These are phyloP conservation scores for Zygosaccharomyces bisporus DNA, from an alignment of 805 yeast genomes.

Conservation along the genomic window DNA sequence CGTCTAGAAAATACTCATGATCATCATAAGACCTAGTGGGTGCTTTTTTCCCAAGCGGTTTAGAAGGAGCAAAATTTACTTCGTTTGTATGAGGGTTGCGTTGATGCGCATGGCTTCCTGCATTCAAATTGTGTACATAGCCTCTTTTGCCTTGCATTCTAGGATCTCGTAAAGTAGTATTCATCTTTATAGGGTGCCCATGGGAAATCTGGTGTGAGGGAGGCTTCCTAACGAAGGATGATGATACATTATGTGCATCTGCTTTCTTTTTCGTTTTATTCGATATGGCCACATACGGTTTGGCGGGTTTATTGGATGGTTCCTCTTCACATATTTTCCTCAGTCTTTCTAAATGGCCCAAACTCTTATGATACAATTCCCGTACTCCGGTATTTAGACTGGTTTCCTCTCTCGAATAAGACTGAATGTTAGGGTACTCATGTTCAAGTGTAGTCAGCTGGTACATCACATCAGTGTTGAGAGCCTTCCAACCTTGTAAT, in stretches of 20 bases:
- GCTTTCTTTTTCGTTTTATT: slow-evolving; percentile 5
- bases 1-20: slow-evolving; percentile 1
- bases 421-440: slow-evolving; percentile 30
- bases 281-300: background rate
- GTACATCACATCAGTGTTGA: slow-evolving; percentile 58
- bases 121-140: background rate
- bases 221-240: slow-evolving; percentile 25
- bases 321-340: slow-evolving; percentile 21
- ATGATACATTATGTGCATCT: slow-evolving; percentile 13
- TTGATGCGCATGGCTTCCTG: slow-evolving; percentile 5
- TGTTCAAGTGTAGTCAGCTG: slow-evolving; percentile 53
- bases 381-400: slow-evolving; percentile 41
- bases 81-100: slow-evolving; percentile 6
- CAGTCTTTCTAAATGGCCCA: slow-evolving; percentile 41
- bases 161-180: slow-evolving; percentile 35
- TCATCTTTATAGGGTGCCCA: slow-evolving; percentile 25
- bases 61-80: slow-evolving; percentile 29
- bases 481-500: slow-evolving; percentile 66
- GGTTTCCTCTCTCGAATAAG: slow-evolving; percentile 45
- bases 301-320: slow-evolving; percentile 5
- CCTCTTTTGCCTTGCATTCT: slow-evolving; percentile 6
- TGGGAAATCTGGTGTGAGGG: slow-evolving; percentile 13
- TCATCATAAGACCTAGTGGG: background rate
- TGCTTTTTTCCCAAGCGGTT: slow-evolving; percentile 20
- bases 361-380: slow-evolving; percentile 36